A percentile compares a stretch with the other conserved stretches of the same genome.
These are phyloP conservation scores for Arthrobotrys conoides DNA, from an alignment of 2,329 filamentous ascomycete genomes.

Conservation along the genomic window DNA sequence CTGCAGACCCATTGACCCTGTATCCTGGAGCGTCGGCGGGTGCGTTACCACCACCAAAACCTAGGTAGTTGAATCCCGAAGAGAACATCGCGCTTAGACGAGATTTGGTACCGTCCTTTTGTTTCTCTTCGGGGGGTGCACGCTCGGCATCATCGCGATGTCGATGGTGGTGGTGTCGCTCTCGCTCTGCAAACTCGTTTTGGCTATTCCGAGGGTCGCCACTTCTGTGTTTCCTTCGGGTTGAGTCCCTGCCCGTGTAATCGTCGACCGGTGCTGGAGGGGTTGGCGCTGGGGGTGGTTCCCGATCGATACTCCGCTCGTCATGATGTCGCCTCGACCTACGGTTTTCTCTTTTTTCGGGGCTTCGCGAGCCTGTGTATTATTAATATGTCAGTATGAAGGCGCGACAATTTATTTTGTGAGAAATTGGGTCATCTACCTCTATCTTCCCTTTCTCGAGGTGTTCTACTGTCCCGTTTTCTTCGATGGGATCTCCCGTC, in stretches of 20 bases:
- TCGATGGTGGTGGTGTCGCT: constrained; percentile 39
- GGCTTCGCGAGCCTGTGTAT: constrained; percentile 48
- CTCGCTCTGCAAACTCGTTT: constrained; percentile 44
- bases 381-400: constrained; percentile 5
- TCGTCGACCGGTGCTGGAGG: constrained; percentile 26
- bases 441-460: constrained; percentile 46
- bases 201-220: constrained; percentile 42
- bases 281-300: neutral
- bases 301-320: constrained; percentile 32
- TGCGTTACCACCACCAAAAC: constrained; percentile 36
- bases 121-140: constrained; percentile 37
- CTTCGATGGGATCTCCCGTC: constrained; percentile 45
- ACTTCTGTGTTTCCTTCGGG: constrained; percentile 43
- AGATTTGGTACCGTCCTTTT: constrained; percentile 52
- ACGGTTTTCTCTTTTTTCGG: constrained; percentile 70
- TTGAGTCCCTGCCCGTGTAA: constrained; percentile 24
- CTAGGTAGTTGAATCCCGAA: constrained; percentile 39
- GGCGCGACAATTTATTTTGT: neutral
- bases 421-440: constrained; percentile 8
- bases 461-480: constrained; percentile 32
- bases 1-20: constrained; percentile 45
- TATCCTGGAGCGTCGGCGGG: constrained; percentile 13
- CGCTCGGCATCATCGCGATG: constrained; percentile 42
- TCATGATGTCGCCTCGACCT: constrained; percentile 45
- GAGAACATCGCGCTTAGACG: constrained; percentile 54